Base-by-base conservation (phyloP, 352 stramenopile species). In the Pythium dissimile region DNA sequence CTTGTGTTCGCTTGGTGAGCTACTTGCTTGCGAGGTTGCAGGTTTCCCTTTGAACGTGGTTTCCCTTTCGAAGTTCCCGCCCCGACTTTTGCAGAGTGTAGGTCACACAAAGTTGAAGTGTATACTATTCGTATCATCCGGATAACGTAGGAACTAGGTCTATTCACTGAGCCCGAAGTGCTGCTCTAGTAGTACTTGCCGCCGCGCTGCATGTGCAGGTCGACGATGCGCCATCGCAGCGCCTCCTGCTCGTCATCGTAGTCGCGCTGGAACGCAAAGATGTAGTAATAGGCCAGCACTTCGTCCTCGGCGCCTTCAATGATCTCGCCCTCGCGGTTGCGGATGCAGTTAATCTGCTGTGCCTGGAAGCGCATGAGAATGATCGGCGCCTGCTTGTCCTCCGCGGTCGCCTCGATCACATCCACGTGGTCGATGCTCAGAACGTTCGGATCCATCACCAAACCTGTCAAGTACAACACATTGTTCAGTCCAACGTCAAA, bases 331-430 rank as follows among this genome's bases (percentile, higher is more conserved):
- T 98, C 89, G 52, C 96, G 93, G 74, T 99, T 98, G 57, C 92
- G 82, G 34, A 99, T 97, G 75, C 97, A 99, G 80, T 99, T 98
- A 72, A 99, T 99, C 78, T 99, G 97, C 77, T 99, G 97, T 39
- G 92, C 94, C 82, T 98, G 97, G 71, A 99, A 98, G 55, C 98
- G 92, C 34, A 99, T 68, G 11, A 99, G 67, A 66, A 99, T 96
- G 53, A 98, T 98, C 8, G 96, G 96, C 51, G 95, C 82, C 54
- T 92, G 84, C 45, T 91, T 94, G 49, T 69, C 61, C 42, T 69
- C 61, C 16, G 61, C 84, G 67, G 84, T 89, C 55, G 88, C 90
- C 49, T 97, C 94, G 59, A 99, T 89, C 59, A 99, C 96, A 71
- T 99, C 95, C 6, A 94, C 94, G 68, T 98, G 89, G 78, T 98